These are phyloP conservation scores for Penicillium roqueforti DNA, from an alignment of 495 filamentous ascomycete species.

Conservation along the genomic window DNA sequence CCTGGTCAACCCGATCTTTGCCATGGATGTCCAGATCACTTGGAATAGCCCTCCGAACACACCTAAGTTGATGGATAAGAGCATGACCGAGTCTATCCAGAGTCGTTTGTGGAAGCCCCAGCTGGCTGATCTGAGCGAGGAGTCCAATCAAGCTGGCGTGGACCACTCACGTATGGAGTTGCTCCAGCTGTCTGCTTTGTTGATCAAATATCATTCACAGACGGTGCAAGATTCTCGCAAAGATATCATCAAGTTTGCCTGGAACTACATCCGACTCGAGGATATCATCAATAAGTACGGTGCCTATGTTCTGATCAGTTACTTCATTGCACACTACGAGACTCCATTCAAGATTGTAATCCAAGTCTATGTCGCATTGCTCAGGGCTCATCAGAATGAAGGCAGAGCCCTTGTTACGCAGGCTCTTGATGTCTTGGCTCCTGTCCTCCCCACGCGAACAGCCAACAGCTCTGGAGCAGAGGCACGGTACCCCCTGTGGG, in stretches of 20 bases:
- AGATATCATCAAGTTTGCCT: slow-evolving; percentile 98
- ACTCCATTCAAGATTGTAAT: slow-evolving; percentile 93
- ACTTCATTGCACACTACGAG: slow-evolving; percentile 96
- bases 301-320: slow-evolving; percentile 93
- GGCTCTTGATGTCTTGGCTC: slow-evolving; percentile 88
- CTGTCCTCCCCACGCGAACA: slow-evolving; percentile 74
- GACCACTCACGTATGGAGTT: slow-evolving; percentile 97
- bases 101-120: slow-evolving; percentile 92
- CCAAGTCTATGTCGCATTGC: slow-evolving; percentile 85
- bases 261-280: slow-evolving; percentile 96
- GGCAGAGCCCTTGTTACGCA: slow-evolving; percentile 89
- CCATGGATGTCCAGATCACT: slow-evolving; percentile 83
- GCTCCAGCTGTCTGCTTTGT: slow-evolving; percentile 85
- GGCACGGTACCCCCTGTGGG: slow-evolving; percentile 72
- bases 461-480: slow-evolving; percentile 43
- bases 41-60: slow-evolving; percentile 52
- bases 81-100: slow-evolving; percentile 86
- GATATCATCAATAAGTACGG: slow-evolving; percentile 99
- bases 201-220: slow-evolving; percentile 87
- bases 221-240: slow-evolving; percentile 88
- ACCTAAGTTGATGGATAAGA: slow-evolving; percentile 77
- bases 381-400: slow-evolving; percentile 93
- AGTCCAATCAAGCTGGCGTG: slow-evolving; percentile 77
- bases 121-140: slow-evolving; percentile 76
- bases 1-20: slow-evolving; percentile 92